Conservation (phyloP, 108 stramenopile genomes). For the Mediolabrus comicus region DNA sequence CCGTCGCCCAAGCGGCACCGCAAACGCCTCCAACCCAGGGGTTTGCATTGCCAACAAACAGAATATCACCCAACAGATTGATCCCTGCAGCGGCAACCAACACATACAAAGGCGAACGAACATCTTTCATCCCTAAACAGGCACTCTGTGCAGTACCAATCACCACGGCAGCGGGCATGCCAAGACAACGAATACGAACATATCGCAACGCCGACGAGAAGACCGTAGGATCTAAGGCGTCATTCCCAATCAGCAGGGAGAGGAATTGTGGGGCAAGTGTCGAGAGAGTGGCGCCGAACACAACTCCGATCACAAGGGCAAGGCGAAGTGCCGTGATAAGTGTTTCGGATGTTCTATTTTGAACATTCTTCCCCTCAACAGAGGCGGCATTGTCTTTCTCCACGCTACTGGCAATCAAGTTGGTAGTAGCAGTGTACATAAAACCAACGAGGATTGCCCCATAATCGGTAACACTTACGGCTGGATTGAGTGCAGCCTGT, state of each 20-base stretch:
- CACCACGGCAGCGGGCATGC: conserved; percentile 82
- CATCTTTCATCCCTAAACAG: conserved; percentile 69
- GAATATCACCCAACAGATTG: conserved; percentile 73
- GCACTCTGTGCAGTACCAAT: conserved; percentile 80
- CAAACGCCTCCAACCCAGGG: conserved; percentile 75
- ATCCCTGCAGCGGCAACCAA: conserved; percentile 74
- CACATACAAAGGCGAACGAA: conserved; percentile 70
- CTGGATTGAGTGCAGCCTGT: conserved; percentile 84
- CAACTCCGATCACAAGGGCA: conserved; percentile 62
- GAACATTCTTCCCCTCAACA: conserved; percentile 8
- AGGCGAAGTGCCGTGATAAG: conserved; percentile 71
- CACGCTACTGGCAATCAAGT: conserved; percentile 68
- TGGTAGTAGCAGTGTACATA: conserved; percentile 85
- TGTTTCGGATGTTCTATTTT: conserved; percentile 48
- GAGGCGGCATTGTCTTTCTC: conserved; percentile 44
- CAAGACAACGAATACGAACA: conserved; percentile 80
- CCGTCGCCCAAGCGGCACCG: conserved; percentile 92
- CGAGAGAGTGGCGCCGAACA: conserved; percentile 57
- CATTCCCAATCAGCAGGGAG: conserved; percentile 68
- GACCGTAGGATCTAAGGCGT: conserved; percentile 62
- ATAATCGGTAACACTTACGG: conserved; percentile 79
- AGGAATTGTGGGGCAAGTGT: conserved; percentile 47
- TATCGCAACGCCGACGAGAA: conserved; percentile 74
- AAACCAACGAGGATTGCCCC: conserved; percentile 54
- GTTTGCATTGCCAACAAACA: conserved; percentile 61